These are phyloP conservation scores for Neckera pumila DNA, from an alignment of 225 moss, liverwort and hornwort species.

Conservation along the genomic window DNA sequence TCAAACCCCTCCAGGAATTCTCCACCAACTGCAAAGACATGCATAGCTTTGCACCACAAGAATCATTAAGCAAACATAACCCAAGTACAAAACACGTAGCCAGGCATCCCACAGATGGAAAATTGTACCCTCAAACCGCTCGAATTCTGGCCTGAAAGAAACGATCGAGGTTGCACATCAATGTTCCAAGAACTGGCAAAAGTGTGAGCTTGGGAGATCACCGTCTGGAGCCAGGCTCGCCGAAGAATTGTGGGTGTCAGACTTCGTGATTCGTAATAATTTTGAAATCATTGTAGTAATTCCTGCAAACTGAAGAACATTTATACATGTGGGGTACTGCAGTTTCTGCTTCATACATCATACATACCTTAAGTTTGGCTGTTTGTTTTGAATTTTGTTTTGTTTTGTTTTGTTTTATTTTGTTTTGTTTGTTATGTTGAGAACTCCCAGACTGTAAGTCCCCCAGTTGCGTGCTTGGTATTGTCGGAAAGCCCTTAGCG, in stretches of 20 bases:
- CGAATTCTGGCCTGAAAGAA: neutral
- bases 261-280: neutral
- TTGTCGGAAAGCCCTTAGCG: no score
- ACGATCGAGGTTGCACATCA: neutral
- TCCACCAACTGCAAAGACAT: neutral
- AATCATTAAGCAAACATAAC: neutral
- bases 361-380: no score
- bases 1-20: neutral
- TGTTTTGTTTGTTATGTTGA: no score
- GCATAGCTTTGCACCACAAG: neutral
- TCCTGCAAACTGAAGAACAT: neutral
- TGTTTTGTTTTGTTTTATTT: no score
- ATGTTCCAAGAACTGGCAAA: neutral
- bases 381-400: no score
- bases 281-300: neutral
- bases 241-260: neutral
- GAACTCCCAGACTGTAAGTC: no score
- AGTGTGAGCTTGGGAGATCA: neutral
- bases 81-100: neutral
- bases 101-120: neutral
- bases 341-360: no score
- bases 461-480: no score
- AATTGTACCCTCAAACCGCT: neutral
- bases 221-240: neutral
- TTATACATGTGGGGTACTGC: neutral